Percentiles rank a stretch among this genome's conserved stretches.
Conservation (phyloP, 225 moss, liverwort and hornwort genomes). For the Lunularia cruciata region DNA sequence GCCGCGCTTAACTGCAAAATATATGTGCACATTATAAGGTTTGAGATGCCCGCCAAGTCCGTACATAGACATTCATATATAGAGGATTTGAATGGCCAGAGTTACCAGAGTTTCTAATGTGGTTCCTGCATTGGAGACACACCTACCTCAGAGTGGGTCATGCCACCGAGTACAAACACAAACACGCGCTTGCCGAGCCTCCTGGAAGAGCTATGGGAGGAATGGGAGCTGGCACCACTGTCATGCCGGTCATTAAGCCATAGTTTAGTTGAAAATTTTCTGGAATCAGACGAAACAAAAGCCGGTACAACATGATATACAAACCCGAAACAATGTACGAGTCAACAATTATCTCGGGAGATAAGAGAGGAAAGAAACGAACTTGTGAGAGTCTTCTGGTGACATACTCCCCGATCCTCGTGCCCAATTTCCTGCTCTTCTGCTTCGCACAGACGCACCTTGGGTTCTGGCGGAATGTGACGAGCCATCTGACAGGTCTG, state of each 20-base stretch:
- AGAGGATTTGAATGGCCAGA: not conserved
- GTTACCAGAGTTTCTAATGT: not conserved
- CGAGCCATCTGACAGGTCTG: slow-evolving; percentile 5
- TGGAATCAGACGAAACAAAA: not conserved
- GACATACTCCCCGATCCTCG: slow-evolving; percentile 27
- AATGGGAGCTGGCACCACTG: slow-evolving; percentile 17
- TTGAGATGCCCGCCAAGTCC: not conserved
- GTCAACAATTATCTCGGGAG: too few species aligned
- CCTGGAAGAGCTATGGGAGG: slow-evolving; percentile 16
- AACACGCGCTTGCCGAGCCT: slow-evolving; percentile 63
- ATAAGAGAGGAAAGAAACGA: not conserved
- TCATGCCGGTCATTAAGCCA: not conserved
- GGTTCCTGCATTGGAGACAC: not conserved
- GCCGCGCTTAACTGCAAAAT: slow-evolving; percentile 62
- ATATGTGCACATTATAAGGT: not conserved
- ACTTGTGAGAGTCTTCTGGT: slow-evolving; percentile 34
- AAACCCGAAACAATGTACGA: not conserved
- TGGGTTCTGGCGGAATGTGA: not conserved
- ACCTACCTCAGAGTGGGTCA: slow-evolving; percentile 83
- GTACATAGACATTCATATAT: not conserved
- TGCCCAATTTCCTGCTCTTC: slow-evolving; percentile 60
- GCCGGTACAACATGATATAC: not conserved
- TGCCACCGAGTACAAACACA: slow-evolving; percentile 83
- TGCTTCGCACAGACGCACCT: slow-evolving; percentile 56
- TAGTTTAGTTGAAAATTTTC: not conserved